Base-by-base conservation (phyloP, 2,329 filamentous ascomycete species). In the Chalara sp. region DNA sequence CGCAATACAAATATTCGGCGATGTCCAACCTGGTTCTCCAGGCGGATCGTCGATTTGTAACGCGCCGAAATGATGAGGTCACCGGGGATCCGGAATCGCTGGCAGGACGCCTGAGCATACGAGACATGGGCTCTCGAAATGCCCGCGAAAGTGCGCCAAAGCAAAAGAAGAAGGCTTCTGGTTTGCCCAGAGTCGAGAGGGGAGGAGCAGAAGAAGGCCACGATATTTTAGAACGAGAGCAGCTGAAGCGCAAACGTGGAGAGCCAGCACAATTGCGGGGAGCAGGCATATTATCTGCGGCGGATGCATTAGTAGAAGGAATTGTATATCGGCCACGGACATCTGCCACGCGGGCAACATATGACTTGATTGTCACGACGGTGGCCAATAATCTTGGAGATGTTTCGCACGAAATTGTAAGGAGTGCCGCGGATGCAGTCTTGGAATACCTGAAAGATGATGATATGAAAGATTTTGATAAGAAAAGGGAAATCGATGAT, bases 1-100 rank as follows among this genome's bases (percentile, higher is more conserved):
- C 89, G 71, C 91, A 96, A 73, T 96, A 95, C 81, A 96, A 96
- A 73, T 96, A 96, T 81, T 90, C 90, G 83, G 90, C 89, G 71
- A 97, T 99, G 93, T 99, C 93, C 75, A 99, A 99, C 83, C 86
- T 99, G 89, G 93, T 99, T 68, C 89, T 99, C 82, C 93, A 99
- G 87, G 91, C 90, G 75, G 93, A 99, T 76, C 86, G 91, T 74
- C 86, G 93, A 63, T 97, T 99, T 68, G 86, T 95, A 63, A 89
- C 89, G 58, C 84, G 93, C 68, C 84, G 90, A 64, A 90, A 85
- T 62, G 92, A 99, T 72, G 95, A 99, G 74, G 85, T 89, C 57
- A 97, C 92, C 47, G 93, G 93, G 63, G 93, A 99, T 68, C 95
- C 93, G 47, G 93, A 99, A 74, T 99, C 95, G 52, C 82, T 99